Conservation (phyloP, 805 yeast species). For the Candida schatavii region DNA sequence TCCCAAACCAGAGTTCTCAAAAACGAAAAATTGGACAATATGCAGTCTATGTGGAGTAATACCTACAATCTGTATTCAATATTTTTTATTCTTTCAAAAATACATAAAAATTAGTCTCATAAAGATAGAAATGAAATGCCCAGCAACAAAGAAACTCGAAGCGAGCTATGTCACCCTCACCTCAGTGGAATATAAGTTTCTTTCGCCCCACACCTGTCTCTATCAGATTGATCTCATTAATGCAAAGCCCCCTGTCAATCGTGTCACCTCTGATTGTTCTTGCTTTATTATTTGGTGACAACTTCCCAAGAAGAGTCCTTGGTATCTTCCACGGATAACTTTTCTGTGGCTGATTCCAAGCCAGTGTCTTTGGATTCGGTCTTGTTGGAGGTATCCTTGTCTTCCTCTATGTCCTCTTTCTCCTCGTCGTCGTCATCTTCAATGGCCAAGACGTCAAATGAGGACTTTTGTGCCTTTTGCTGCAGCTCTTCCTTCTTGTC, state of each 20-base stretch:
- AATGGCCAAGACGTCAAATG: slow-evolving; percentile 30
- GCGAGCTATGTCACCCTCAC: not conserved
- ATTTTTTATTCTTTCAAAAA: slow-evolving; percentile 2
- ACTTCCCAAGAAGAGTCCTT: slow-evolving; percentile 35
- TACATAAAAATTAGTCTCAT: slow-evolving; percentile 2
- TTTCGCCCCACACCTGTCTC: not conserved
- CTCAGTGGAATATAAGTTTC: not conserved
- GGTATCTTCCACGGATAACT: slow-evolving; percentile 22
- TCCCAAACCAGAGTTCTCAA: no score
- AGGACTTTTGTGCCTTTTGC: slow-evolving; percentile 32
- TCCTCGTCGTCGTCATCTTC: slow-evolving; percentile 32
- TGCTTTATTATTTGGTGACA: slow-evolving; percentile 25
- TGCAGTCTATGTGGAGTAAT: not conserved
- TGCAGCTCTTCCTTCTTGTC: slow-evolving; percentile 13
- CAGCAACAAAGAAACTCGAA: not conserved
- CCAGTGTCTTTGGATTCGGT: slow-evolving; percentile 8
- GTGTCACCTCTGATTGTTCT: not conserved
- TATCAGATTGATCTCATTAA: not conserved
- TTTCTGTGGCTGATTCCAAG: slow-evolving; percentile 24
- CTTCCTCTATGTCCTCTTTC: slow-evolving; percentile 15
- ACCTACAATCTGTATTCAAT: not conserved
- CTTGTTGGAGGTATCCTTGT: slow-evolving; percentile 12
- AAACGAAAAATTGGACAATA: no score
- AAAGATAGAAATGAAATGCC: not conserved
- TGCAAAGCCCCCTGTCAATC: not conserved